phyloP scores from a whole-genome alignment of 345 rosid genomes.

The Leavenworthia alabamica region DNA sequence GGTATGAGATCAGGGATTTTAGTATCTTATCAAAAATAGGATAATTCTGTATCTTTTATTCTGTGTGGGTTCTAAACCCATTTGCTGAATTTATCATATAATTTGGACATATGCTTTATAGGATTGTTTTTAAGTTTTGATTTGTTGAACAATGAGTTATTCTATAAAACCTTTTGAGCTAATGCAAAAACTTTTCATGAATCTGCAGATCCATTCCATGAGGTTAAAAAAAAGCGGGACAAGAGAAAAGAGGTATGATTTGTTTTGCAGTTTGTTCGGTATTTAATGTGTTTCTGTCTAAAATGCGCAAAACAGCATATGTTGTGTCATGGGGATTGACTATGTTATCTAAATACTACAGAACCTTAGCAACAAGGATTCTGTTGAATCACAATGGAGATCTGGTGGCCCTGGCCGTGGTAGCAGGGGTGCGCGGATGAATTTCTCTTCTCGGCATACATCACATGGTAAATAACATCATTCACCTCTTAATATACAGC shows the following conservation, averaged over 20 bases:
- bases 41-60: too few relatives aligned
- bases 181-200: constrained; percentile 16
- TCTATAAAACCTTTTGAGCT: constrained; percentile 13
- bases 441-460: constrained; percentile 43
- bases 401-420: constrained; percentile 62
- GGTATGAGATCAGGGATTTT: too few relatives aligned
- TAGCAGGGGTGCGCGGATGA: constrained; percentile 49
- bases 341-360: constrained; percentile 26
- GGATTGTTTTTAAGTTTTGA: too few relatives aligned
- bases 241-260: constrained; percentile 65
- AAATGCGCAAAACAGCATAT: neutral
- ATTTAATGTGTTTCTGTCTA: constrained; percentile 3
- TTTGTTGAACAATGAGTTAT: neutral
- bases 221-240: constrained; percentile 81
- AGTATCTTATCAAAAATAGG: too few relatives aligned
- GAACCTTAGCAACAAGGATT: constrained; percentile 55
- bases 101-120: too few relatives aligned
- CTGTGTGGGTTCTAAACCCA: too few relatives aligned
- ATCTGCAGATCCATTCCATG: constrained; percentile 73
- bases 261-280: constrained; percentile 1
- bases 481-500: neutral
- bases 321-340: constrained; percentile 5
- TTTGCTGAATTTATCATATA: too few relatives aligned
- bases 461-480: constrained; percentile 47
- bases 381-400: constrained; percentile 66